phyloP scores from a whole-genome alignment of 2,329 filamentous ascomycete species.

The Fusarium fracticaudum region DNA sequence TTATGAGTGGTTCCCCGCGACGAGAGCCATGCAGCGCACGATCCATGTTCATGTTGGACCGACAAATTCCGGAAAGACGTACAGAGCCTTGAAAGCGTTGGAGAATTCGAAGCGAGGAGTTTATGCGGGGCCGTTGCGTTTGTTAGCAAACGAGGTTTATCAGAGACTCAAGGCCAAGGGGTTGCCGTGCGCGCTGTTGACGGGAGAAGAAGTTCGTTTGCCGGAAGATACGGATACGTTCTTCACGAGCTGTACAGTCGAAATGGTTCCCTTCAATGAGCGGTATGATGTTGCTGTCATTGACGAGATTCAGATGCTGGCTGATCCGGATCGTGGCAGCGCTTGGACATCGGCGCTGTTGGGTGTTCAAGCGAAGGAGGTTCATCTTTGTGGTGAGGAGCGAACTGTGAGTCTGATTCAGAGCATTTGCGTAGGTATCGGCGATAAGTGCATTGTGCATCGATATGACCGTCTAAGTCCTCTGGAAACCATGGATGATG shows the following conservation, averaged over 20 bases:
- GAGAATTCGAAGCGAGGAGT: constrained; percentile 80
- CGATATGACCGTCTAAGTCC: constrained; percentile 85
- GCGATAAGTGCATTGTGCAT: constrained; percentile 85
- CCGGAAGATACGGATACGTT: constrained; percentile 66
- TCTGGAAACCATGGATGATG: constrained; percentile 70
- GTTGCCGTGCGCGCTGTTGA: constrained; percentile 80
- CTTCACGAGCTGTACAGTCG: constrained; percentile 90
- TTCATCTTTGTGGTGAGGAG: constrained; percentile 93
- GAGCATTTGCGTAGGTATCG: constrained; percentile 78
- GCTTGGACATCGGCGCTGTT: constrained; percentile 94
- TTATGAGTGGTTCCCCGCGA: constrained; percentile 90
- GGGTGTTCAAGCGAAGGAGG: constrained; percentile 85
- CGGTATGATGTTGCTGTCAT: constrained; percentile 90
- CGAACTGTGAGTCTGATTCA: constrained; percentile 82
- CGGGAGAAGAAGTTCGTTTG: constrained; percentile 86
- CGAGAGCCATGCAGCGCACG: constrained; percentile 80
- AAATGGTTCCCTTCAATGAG: constrained; percentile 74
- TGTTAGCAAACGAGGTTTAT: constrained; percentile 96
- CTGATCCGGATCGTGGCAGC: constrained; percentile 81
- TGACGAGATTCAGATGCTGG: constrained; percentile 99
- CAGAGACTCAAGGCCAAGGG: constrained; percentile 84
- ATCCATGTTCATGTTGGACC: constrained; percentile 95
- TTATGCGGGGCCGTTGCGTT: constrained; percentile 88
- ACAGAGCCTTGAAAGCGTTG: constrained; percentile 86
- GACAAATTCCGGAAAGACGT: constrained; percentile 98